Evolutionary conservation across 306 rosid species (phyloP).

Genomic region (Alnus rubra): DNA sequence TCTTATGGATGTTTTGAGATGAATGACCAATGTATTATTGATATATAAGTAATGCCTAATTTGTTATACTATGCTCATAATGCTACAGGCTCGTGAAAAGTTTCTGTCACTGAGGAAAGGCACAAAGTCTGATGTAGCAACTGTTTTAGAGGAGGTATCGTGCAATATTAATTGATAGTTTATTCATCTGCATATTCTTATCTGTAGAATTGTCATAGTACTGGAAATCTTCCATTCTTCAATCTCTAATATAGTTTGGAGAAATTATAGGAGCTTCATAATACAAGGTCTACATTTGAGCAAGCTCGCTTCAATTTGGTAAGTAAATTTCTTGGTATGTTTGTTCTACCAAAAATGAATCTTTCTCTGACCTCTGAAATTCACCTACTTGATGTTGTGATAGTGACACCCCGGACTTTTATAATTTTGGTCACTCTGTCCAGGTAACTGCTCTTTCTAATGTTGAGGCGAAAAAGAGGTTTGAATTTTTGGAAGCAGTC

Average conservation of each 20-base stretch:
- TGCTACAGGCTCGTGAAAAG: constrained; percentile 88
- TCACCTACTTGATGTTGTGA: not conserved
- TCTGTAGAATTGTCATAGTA: constrained; percentile 5
- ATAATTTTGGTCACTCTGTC: constrained; percentile 31
- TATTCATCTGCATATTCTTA: constrained; percentile 7
- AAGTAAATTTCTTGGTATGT: constrained; percentile 23
- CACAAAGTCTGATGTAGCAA: constrained; percentile 79
- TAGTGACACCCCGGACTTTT: constrained; percentile 6
- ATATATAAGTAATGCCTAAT: not conserved
- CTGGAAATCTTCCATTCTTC: constrained; percentile 27
- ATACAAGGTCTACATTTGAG: constrained; percentile 88
- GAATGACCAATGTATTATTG: not conserved
- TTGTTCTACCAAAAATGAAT: constrained; percentile 12
- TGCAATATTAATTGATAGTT: constrained; percentile 13
- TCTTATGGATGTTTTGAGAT: not conserved
- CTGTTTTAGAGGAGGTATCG: constrained; percentile 81
- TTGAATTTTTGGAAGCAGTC: constrained; percentile 97
- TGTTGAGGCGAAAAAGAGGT: constrained; percentile 98
- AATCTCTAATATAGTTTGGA: constrained; percentile 32
- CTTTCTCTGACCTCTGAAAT: constrained; percentile 1
- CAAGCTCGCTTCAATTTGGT: constrained; percentile 97
- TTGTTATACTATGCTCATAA: constrained; percentile 3
- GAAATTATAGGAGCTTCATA: constrained; percentile 87
- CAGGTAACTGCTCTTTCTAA: constrained; percentile 92
- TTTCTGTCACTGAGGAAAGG: constrained; percentile 92